Conservation (phyloP, 257 asterid genomes). For the Fraxinus pennsylvanica region DNA sequence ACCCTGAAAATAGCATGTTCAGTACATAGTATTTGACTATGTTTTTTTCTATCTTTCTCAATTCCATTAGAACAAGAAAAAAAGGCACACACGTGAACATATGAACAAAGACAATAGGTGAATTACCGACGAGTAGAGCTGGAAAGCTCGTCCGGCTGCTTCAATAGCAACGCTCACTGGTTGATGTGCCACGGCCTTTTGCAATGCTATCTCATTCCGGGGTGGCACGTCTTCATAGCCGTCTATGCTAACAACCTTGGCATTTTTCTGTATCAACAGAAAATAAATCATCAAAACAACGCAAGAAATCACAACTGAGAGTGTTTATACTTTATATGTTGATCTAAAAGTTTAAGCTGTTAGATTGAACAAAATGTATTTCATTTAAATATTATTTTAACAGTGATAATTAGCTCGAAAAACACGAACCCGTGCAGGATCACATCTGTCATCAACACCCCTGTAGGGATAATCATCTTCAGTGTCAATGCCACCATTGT, state of each 20-base stretch:
- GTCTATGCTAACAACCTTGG: conserved; percentile 71
- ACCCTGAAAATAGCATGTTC: conserved; percentile 43
- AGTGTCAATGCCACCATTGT: conserved; percentile 77
- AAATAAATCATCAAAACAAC: background rate
- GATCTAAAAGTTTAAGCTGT: too few relatives aligned
- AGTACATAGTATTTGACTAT: background rate
- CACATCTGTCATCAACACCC: conserved; percentile 61
- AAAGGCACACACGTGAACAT: background rate
- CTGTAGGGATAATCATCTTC: conserved; percentile 74
- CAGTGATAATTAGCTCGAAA: background rate
- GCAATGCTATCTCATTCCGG: conserved; percentile 57
- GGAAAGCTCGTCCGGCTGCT: conserved; percentile 79
- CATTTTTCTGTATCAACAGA: conserved; percentile 52
- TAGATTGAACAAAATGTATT: too few relatives aligned
- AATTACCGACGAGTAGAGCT: conserved; percentile 60
- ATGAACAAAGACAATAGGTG: background rate
- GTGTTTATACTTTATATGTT: background rate
- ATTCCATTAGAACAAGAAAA: background rate
- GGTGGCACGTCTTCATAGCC: conserved; percentile 78
- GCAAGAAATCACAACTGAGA: background rate
- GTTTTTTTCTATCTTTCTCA: background rate
- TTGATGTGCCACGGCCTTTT: conserved; percentile 85
- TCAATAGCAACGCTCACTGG: conserved; percentile 84
- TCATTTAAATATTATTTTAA: too few relatives aligned
- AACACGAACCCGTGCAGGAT: conserved; percentile 51